Evolutionary conservation across 441 rosid species (phyloP), one percentile per base, ranked within the genome.

Genomic region (Mallotus japonicus): DNA sequence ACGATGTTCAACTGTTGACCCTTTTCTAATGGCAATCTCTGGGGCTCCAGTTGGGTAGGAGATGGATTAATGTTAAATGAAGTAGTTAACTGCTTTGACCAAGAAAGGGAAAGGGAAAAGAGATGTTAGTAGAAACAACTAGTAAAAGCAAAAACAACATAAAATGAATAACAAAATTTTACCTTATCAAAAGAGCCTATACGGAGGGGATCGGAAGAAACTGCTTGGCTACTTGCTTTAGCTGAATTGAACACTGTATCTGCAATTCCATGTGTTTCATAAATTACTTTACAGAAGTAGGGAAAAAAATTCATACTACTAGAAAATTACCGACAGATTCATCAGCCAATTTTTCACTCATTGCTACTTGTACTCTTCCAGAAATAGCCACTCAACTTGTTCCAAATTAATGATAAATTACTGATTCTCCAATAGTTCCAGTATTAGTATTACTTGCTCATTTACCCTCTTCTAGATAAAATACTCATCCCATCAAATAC

Each of bases 11-110:
- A 66, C 47, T 51, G 72, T 53, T 77, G 86, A 80, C 77, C 74
- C 79, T 76, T 89, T 74, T 80, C 76, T 61, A 76, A 63, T 10
- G 72, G 71, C 63, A 79, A 78, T 65, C 79, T 80, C 53, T 19
- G 82, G 44, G 72, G 61, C 65, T 82, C 83, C 77, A 77, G 76
- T 73, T 67, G 81, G 3, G 46, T 11, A 68, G 80, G 56, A 34
- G 74, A 75, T 24, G 76, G 83, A 59, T 72, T 70, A 19, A 32
- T 69, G 69, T 68, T 75, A 54, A 73, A 74, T 40, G 73, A 54
- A 32, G 81, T 37, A 57, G 72, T 61, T 20, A 63, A 60, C 81
- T 81, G 77, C 76, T 65, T 62, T 32, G 47, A 44, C 65, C 46
- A 70, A 56, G 37, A 47, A 28, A 76, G n/a, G 49, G 3, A 61